phyloP scores from a whole-genome alignment of 2,329 filamentous ascomycete genomes.

The Calcarisporium arbuscula region DNA sequence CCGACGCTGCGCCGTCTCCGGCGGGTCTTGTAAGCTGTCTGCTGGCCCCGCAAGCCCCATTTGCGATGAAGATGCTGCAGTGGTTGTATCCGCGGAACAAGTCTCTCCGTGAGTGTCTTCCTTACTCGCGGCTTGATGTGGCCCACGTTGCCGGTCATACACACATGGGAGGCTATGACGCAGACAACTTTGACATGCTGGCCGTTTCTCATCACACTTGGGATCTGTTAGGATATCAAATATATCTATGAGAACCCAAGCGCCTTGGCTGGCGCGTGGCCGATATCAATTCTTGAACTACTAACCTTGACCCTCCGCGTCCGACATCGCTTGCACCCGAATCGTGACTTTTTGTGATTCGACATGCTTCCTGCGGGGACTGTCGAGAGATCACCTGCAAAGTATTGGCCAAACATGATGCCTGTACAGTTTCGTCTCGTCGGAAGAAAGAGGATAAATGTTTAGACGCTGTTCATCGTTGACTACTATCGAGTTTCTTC shows the following conservation, averaged over 20 bases:
- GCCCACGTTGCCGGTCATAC: conserved; percentile 15
- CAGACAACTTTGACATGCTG: conserved; percentile 12
- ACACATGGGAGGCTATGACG: conserved; percentile 10
- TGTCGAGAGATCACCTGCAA: conserved; percentile 1
- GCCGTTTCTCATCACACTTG: conserved; percentile 14
- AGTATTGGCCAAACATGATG: conserved; percentile 13
- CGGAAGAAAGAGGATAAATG: no score
- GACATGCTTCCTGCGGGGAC: conserved; percentile 10
- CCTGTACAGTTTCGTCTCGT: no score
- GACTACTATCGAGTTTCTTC: no score
- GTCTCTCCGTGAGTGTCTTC: no score
- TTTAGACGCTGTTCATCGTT: no score
- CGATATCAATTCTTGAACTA: neutral
- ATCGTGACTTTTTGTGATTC: conserved; percentile 15
- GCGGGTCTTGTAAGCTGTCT: conserved; percentile 5
- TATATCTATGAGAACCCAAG: neutral
- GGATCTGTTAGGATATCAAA: neutral
- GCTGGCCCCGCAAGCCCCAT: conserved; percentile 4
- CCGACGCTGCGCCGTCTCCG: conserved; percentile 12
- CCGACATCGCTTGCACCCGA: conserved; percentile 14
- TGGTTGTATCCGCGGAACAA: conserved; percentile 1
- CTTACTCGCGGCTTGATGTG: no score
- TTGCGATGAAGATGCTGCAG: conserved; percentile 2
- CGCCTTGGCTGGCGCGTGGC: neutral
- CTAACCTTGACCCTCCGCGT: conserved; percentile 13